Evolutionary conservation across 768 basidiomycete species (phyloP).

Genomic region (Auricularia auricula-judae): DNA sequence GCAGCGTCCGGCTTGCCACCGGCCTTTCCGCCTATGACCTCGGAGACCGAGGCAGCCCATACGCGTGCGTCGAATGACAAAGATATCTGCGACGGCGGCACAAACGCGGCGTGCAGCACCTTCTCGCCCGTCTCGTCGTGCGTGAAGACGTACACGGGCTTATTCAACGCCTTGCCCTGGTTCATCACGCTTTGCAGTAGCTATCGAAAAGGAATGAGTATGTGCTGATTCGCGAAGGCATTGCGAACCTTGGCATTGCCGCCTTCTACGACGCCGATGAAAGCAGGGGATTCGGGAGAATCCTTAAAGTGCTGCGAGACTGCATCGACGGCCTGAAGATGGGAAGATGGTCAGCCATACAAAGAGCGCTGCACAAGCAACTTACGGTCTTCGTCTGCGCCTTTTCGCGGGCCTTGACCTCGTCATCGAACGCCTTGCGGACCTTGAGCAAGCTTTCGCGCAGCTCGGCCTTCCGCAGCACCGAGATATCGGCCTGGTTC

Average conservation of each 20-base stretch:
- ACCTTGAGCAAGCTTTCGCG: constrained; percentile 60
- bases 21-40: constrained; percentile 86
- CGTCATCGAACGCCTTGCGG: constrained; percentile 77
- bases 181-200: constrained; percentile 63
- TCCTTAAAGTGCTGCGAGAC: constrained; percentile 67
- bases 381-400: constrained; percentile 66
- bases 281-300: constrained; percentile 58
- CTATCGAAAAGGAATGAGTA: constrained; percentile 23
- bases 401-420: constrained; percentile 71
- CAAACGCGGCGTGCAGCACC: constrained; percentile 79
- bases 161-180: constrained; percentile 71
- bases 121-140: constrained; percentile 56
- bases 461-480: constrained; percentile 69
- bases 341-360: not conserved
- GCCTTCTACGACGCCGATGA: constrained; percentile 59
- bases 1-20: constrained; percentile 92
- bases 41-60: constrained; percentile 77
- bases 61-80: constrained; percentile 66
- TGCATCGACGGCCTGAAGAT: constrained; percentile 52
- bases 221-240: not conserved
- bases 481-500: constrained; percentile 79
- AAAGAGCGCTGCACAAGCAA: not conserved
- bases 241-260: constrained; percentile 74
- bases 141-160: constrained; percentile 84
- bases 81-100: constrained; percentile 41